Percentiles rank a stretch among this genome's conserved stretches.
phyloP scores from a whole-genome alignment of 2,329 filamentous ascomycete genomes.

The Aspergillus brunneoviolaceus region DNA sequence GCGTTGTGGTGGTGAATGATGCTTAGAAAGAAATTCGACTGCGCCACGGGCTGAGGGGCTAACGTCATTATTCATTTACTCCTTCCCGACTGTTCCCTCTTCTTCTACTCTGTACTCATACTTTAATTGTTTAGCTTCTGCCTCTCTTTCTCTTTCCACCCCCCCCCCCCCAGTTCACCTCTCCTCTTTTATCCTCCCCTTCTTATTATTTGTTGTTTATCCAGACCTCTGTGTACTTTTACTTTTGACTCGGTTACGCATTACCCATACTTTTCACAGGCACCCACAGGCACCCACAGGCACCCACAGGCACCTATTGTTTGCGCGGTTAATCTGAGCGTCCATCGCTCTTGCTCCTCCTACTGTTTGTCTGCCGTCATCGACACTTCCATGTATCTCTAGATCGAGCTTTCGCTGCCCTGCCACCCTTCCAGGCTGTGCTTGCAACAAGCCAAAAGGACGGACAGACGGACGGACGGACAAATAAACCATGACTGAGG shows the following conservation, averaged over 20 bases:
- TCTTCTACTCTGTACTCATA: neutral
- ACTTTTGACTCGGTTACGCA: no score
- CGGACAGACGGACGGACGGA: neutral
- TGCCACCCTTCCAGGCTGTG: neutral
- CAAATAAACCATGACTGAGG: constrained; percentile 1
- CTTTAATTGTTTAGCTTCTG: neutral
- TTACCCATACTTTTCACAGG: no score
- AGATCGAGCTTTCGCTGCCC: neutral
- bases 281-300: no score
- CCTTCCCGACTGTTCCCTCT: neutral
- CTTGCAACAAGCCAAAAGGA: neutral
- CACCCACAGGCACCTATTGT: no score
- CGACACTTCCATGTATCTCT: neutral
- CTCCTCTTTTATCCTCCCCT: neutral
- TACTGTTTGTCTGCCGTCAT: neutral
- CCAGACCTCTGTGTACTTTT: no score
- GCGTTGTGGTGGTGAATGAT: no score
- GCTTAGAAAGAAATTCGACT: neutral
- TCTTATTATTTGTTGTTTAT: no score
- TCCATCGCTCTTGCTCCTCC: neutral
- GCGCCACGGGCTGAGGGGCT: neutral
- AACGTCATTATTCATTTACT: constrained; percentile 10
- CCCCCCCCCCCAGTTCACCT: neutral
- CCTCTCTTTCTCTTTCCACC: neutral
- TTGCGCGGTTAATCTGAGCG: neutral